Evolutionary conservation across 2,329 filamentous ascomycete species (phyloP).

Genomic region (Aspergillus clavatus): DNA sequence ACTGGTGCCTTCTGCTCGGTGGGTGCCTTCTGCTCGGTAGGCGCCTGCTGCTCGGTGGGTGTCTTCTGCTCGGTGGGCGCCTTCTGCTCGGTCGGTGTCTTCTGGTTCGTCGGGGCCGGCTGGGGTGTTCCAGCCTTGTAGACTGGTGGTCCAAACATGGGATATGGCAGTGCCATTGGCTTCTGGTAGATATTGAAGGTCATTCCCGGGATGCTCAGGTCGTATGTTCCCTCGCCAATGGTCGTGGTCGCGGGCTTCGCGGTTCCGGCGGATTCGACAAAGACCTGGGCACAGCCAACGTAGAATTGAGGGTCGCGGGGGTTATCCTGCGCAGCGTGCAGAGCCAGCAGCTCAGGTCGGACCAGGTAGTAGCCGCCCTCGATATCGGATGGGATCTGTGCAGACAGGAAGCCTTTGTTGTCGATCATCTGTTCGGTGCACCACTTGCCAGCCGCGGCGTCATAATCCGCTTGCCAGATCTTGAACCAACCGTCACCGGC

Average conservation of each 20-base stretch:
- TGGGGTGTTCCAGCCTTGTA: conserved; percentile 46
- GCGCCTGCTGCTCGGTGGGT: too few species aligned
- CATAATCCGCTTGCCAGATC: conserved; percentile 66
- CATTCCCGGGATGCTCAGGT: conserved; percentile 51
- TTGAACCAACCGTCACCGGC: conserved; percentile 72
- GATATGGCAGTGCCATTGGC: conserved; percentile 51
- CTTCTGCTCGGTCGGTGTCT: too few species aligned
- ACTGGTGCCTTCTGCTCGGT: neutral
- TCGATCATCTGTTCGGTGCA: conserved; percentile 65
- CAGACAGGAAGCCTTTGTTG: conserved; percentile 59
- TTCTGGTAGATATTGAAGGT: conserved; percentile 61
- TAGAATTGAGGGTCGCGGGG: conserved; percentile 67
- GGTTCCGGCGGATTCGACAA: conserved; percentile 49
- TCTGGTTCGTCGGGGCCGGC: too few species aligned
- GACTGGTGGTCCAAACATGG: conserved; percentile 54
- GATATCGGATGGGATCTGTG: conserved; percentile 58
- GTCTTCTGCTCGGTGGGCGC: too few species aligned
- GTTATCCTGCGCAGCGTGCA: conserved; percentile 56
- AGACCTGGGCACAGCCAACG: conserved; percentile 66
- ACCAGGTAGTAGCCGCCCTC: conserved; percentile 66
- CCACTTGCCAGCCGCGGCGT: conserved; percentile 54
- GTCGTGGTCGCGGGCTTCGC: conserved; percentile 51
- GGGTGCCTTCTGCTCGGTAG: too few species aligned
- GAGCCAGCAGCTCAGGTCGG: conserved; percentile 63
- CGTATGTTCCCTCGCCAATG: conserved; percentile 61